These are phyloP conservation scores for Obelidium mucronatum DNA, from an alignment of 192 early-diverging fungal genomes.

Conservation along the genomic window DNA sequence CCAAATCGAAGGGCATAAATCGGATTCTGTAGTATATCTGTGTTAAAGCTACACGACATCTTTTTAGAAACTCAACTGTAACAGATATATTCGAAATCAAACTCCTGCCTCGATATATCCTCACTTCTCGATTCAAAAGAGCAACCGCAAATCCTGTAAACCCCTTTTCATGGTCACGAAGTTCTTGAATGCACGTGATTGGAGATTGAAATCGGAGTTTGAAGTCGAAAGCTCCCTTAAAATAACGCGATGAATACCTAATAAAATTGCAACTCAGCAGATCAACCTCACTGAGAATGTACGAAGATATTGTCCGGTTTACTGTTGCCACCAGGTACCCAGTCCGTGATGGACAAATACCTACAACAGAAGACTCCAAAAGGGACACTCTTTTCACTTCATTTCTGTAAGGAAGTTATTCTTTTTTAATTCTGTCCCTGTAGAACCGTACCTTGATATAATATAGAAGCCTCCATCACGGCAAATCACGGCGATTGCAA, in stretches of 20 bases:
- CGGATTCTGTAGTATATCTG: background rate
- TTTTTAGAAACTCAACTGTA: background rate
- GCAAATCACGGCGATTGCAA: background rate
- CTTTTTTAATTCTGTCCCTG: background rate
- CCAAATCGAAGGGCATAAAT: constrained; percentile 29
- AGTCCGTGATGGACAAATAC: background rate
- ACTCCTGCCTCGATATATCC: constrained; percentile 14
- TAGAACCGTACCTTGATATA: background rate
- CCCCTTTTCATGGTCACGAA: background rate
- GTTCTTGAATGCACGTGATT: constrained; percentile 1
- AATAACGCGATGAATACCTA: background rate
- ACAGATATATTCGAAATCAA: constrained; percentile 28
- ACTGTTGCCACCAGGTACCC: constrained; percentile 17
- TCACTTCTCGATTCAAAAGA: constrained; percentile 25
- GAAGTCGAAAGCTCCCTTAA: constrained; percentile 13
- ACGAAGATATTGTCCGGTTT: constrained; percentile 11
- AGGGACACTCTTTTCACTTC: background rate
- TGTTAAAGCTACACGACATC: background rate
- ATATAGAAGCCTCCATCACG: background rate
- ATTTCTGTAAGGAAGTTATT: background rate
- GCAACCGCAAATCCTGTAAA: constrained; percentile 27
- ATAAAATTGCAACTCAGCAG: background rate
- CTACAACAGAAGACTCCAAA: background rate
- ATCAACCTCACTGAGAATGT: constrained; percentile 9
- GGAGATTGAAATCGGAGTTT: background rate